Evolutionary conservation across 129 eudicot genomes (phyloP).

Genomic region (Ambrosia artemisiifolia): DNA sequence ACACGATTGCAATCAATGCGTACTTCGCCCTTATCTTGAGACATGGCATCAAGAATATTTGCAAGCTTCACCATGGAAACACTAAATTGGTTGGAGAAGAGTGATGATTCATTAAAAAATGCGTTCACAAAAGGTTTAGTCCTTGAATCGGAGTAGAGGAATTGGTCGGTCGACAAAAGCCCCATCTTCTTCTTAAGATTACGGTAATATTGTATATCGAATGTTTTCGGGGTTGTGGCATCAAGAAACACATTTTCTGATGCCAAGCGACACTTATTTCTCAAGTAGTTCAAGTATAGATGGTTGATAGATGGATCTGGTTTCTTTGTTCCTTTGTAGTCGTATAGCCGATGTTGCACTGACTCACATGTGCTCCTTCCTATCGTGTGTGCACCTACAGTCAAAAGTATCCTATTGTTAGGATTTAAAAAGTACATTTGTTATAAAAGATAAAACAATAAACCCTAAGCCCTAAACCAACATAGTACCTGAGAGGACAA

Average conservation of each 20-base stretch:
- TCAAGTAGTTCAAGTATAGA: constrained; percentile 58
- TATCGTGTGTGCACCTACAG: constrained; percentile 78
- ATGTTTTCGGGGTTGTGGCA: constrained; percentile 46
- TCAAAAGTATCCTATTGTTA: background rate
- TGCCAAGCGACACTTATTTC: constrained; percentile 74
- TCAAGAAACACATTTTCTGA: constrained; percentile 70
- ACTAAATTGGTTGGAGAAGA: constrained; percentile 54
- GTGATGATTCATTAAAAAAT: constrained; percentile 39
- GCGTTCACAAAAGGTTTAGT: constrained; percentile 53
- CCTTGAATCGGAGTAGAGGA: constrained; percentile 60
- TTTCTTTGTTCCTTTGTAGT: constrained; percentile 61
- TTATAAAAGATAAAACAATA: too few relatives aligned
- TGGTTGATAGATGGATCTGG: constrained; percentile 66
- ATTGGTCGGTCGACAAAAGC: constrained; percentile 65
- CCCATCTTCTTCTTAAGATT: constrained; percentile 80
- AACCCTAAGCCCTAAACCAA: too few relatives aligned
- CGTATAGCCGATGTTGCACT: constrained; percentile 56
- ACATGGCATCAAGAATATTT: constrained; percentile 40
- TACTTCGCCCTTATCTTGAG: constrained; percentile 51
- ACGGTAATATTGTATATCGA: constrained; percentile 58
- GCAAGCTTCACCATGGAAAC: constrained; percentile 85
- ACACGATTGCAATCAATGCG: constrained; percentile 51
- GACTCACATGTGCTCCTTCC: constrained; percentile 77
- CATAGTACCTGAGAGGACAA: constrained; percentile 71
- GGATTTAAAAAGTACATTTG: background rate